Evolutionary conservation across 2,329 filamentous ascomycete genomes (phyloP).

Genomic region (Colletotrichum zoysiae): DNA sequence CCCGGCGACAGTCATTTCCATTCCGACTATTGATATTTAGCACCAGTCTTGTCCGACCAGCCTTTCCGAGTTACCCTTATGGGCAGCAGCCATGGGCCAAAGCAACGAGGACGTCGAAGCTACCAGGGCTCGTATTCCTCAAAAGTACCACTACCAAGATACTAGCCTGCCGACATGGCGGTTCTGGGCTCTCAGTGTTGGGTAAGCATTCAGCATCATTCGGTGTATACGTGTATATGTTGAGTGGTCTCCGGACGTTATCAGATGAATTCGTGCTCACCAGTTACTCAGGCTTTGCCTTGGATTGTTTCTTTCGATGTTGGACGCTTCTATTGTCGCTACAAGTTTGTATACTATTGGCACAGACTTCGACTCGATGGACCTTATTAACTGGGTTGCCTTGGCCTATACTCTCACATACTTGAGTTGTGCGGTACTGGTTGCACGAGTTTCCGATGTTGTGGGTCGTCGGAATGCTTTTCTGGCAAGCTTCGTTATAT

Average conservation of each 20-base stretch:
- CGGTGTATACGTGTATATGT: background rate
- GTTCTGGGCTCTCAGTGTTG: constrained; percentile 52
- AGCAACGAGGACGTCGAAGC: constrained; percentile 18
- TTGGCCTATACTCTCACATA: constrained; percentile 69
- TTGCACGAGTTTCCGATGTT: constrained; percentile 67
- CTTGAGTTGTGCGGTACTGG: constrained; percentile 67
- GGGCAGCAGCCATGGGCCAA: constrained; percentile 3
- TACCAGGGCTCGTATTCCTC: background rate
- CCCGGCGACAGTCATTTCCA: background rate
- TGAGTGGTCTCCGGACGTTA: background rate
- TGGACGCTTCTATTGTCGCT: constrained; percentile 72
- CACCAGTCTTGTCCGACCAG: background rate
- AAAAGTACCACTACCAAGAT: constrained; percentile 17
- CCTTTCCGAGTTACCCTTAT: background rate
- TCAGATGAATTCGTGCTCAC: constrained; percentile 3
- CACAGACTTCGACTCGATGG: constrained; percentile 60
- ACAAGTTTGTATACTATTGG: constrained; percentile 70
- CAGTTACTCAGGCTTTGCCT: constrained; percentile 56
- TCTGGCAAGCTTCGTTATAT: constrained; percentile 63
- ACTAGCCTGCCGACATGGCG: constrained; percentile 47
- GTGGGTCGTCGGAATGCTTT: constrained; percentile 67
- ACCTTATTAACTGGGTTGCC: constrained; percentile 65
- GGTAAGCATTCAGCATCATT: constrained; percentile 44
- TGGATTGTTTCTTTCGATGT: constrained; percentile 68
- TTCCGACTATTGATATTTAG: background rate